Evolutionary conservation across 306 rosid species (phyloP), one percentile per base, ranked within the genome.

Genomic region (Acacia acuminata): DNA sequence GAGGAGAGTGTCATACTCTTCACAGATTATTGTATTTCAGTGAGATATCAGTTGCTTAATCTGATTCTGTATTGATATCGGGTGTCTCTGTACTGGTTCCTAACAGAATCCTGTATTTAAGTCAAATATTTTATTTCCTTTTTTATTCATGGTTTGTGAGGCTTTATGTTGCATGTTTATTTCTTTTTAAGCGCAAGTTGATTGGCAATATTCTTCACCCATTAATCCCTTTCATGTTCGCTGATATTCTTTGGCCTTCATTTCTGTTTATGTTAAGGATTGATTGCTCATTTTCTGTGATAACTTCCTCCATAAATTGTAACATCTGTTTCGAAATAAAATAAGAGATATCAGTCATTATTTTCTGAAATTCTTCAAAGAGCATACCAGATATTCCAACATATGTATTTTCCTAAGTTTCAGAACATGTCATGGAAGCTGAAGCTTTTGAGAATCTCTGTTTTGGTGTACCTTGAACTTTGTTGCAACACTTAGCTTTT

Each of bases 401-500:
- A 55, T 58, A 53, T 16, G 4, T 7, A 10, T 68, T 40, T 30
- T 10, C 77, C 67, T 12, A 30, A 27, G 58, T 79, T 53, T 38
- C 45, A 43, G 67, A 77, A 44, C 73, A 74, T 56, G 42, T 67
- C 58, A 38, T 55, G 70, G 76, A n/a, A 80, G 10, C 19, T 55
- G 9, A n/a, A 13, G 42, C 38, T 78, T 64, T 68, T 17, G 20
- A 82, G 20, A 60, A 82, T 64, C 10, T 56, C 13, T 51, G 55
- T 36, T 80, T 32, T 14, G 63, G 30, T 10, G 69, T 87, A 94
- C 99, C 98, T 96, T 96, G 86, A 96, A 96, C 88, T 96, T 96
- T 76, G 94, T 92, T 50, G 97, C 98, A 40, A 96, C 99, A 86
- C 99, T 96, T 81, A 94, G 88, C 88, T 96, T 96, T 79, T 94